Conservation (phyloP, 352 stramenopile species). For the Phytophthora fragariaefolia region DNA sequence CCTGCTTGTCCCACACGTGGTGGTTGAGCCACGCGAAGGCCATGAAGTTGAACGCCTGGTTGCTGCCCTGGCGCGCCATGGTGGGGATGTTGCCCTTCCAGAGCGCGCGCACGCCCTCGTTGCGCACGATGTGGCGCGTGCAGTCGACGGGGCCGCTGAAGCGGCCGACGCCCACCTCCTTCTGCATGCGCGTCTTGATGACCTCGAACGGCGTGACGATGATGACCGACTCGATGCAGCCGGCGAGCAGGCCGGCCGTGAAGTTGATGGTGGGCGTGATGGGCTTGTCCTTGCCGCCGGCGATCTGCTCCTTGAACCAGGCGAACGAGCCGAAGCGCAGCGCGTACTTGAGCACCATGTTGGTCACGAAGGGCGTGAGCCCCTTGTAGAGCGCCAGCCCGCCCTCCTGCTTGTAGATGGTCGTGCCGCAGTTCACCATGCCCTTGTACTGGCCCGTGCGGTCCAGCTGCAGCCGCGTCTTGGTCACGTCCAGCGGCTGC, state of each 20-base stretch:
- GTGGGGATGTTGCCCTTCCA: slow-evolving; percentile 97
- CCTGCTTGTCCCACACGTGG: slow-evolving; percentile 91
- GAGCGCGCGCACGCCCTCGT: slow-evolving; percentile 94
- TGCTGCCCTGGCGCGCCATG: slow-evolving; percentile 96
- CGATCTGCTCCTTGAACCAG: slow-evolving; percentile 89
- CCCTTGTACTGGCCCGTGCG: slow-evolving; percentile 78
- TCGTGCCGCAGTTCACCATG: slow-evolving; percentile 82
- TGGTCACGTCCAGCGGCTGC: slow-evolving; percentile 87
- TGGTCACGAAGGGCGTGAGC: slow-evolving; percentile 85
- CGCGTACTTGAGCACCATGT: slow-evolving; percentile 92
- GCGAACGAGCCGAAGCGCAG: slow-evolving; percentile 87
- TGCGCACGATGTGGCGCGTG: slow-evolving; percentile 89
- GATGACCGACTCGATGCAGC: slow-evolving; percentile 96
- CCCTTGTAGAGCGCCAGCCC: slow-evolving; percentile 85
- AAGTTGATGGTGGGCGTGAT: slow-evolving; percentile 86
- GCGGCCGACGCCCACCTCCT: slow-evolving; percentile 92
- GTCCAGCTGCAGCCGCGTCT: slow-evolving; percentile 89
- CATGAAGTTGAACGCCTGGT: slow-evolving; percentile 99
- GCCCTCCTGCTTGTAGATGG: slow-evolving; percentile 85
- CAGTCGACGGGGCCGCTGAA: slow-evolving; percentile 93
- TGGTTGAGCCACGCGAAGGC: slow-evolving; percentile 93
- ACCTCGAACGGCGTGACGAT: slow-evolving; percentile 98
- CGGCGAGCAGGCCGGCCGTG: slow-evolving; percentile 90
- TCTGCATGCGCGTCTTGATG: slow-evolving; percentile 98
- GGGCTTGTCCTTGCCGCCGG: slow-evolving; percentile 68